These are phyloP conservation scores for Metschnikowia arizonensis DNA, from an alignment of 805 yeast species.

Conservation along the genomic window DNA sequence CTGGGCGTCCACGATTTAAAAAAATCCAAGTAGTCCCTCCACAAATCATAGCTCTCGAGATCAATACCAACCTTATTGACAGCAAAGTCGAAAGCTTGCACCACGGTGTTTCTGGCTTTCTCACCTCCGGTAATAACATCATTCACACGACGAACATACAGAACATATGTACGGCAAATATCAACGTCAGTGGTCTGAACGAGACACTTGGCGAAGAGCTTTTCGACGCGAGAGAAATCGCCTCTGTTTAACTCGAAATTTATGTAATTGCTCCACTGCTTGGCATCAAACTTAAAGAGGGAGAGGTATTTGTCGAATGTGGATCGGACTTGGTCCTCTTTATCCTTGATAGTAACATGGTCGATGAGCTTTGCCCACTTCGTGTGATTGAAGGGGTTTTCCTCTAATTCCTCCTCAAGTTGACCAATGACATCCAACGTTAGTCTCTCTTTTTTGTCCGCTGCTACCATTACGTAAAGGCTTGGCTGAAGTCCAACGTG, in stretches of 20 bases:
- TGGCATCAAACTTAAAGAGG: constrained; percentile 61
- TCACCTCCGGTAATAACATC: constrained; percentile 77
- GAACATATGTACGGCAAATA: constrained; percentile 73
- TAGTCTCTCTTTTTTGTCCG: constrained; percentile 23
- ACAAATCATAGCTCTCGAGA: constrained; percentile 61
- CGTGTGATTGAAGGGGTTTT: constrained; percentile 49
- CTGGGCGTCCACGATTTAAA: constrained; percentile 74
- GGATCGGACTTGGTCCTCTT: constrained; percentile 54
- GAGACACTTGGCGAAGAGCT: constrained; percentile 60
- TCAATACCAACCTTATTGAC: constrained; percentile 76
- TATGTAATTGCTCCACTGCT: constrained; percentile 72
- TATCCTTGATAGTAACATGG: constrained; percentile 47
- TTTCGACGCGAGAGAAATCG: constrained; percentile 64
- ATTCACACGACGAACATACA: constrained; percentile 68
- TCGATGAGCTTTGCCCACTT: constrained; percentile 57
- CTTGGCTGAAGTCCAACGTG: not conserved
- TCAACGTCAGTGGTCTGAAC: constrained; percentile 58
- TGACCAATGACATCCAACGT: constrained; percentile 53
- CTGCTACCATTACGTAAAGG: constrained; percentile 11
- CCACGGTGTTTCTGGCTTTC: constrained; percentile 65
- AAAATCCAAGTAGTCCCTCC: constrained; percentile 82
- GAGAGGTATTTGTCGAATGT: constrained; percentile 57
- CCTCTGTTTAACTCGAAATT: constrained; percentile 59
- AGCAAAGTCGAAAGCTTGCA: constrained; percentile 82
- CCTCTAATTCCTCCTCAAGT: constrained; percentile 51